Base-by-base conservation (phyloP, 331 rosid genomes). In the Quercus lobata region DNA sequence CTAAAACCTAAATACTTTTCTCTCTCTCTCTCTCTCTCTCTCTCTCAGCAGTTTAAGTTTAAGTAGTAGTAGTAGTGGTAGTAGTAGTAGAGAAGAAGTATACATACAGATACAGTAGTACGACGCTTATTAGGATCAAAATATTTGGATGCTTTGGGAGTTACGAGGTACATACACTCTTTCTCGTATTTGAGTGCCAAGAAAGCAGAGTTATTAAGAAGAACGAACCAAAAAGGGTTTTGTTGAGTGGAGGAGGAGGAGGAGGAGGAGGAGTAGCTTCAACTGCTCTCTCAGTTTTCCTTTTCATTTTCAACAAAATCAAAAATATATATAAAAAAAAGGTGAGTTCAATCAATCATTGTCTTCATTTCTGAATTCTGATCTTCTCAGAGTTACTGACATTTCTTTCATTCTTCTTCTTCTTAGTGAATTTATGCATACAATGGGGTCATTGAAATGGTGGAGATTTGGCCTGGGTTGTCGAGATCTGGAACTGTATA, bases 141-240 rank as follows among this genome's bases (percentile, higher is more conserved):
- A 41, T 41, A 41, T 41, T 9, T 41, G 46, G 46, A 41, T 41
- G 12, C 46, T 41, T 8, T 41, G 46, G 46, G 46, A 41, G 46
- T 41, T 41, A 41, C 46, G 46, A 41, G 46, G 46, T 37, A 2
- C 46, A 37, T 37, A 37, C 82, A 55, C 63, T 71, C 53, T n/a
- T 58, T 78, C 35, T 77, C 52, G 52, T 30, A 34, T 72, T 62
- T 62, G 54, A 61, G 12, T 65, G 69, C 32, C 75, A 80, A 65
- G 78, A 69, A 69, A 82, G 54, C 76, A 57, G 71, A 56, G 15
- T 29, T 35, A 25, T 17, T 41, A 19, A 61, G 46, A 37, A 75
- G 57, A 79, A 52, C 63, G 19, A 11, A 61, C 75, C 52, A 57
- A 71, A 73, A 60, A 79, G 63, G 57, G 80, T 61, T 30, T 69